phyloP scores from a whole-genome alignment of 768 basidiomycete genomes.

The Sistotremastrum niveocremeum region DNA sequence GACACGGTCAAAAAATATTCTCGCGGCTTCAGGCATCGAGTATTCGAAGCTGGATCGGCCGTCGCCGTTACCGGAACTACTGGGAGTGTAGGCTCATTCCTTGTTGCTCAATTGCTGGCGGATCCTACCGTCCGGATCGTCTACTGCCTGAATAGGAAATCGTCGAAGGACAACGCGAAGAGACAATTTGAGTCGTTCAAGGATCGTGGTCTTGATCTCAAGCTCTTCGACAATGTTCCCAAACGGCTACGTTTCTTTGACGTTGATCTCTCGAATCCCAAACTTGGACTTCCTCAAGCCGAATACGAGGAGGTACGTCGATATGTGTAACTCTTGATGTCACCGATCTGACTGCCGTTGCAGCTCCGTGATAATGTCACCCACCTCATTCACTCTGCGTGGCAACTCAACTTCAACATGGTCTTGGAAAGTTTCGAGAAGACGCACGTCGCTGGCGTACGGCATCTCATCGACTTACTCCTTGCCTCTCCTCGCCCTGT shows the following conservation, averaged over 20 bases:
- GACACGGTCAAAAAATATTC: too few species aligned
- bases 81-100: not conserved
- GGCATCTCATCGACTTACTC: slow-evolving; percentile 7
- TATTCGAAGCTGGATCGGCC: not conserved
- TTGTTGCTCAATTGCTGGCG: not conserved
- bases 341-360: too few species aligned
- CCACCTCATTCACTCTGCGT: slow-evolving; percentile 6
- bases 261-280: too few species aligned
- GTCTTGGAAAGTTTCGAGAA: slow-evolving; percentile 6
- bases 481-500: slow-evolving; percentile 3
- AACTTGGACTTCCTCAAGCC: too few species aligned
- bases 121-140: slow-evolving; percentile 1
- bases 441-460: slow-evolving; percentile 6
- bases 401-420: slow-evolving; percentile 8
- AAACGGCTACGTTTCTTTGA: too few species aligned
- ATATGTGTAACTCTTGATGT: too few species aligned
- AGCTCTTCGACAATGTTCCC: too few species aligned
- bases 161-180: not conserved
- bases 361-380: slow-evolving; percentile 1
- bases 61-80: slow-evolving; percentile 2
- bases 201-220: slow-evolving; percentile 1
- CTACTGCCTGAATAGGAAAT: not conserved
- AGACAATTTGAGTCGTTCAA: not conserved
- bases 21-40: too few species aligned
- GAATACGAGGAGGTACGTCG: too few species aligned